phyloP scores from a whole-genome alignment of 306 rosid genomes.

The Prunus dulcis region DNA sequence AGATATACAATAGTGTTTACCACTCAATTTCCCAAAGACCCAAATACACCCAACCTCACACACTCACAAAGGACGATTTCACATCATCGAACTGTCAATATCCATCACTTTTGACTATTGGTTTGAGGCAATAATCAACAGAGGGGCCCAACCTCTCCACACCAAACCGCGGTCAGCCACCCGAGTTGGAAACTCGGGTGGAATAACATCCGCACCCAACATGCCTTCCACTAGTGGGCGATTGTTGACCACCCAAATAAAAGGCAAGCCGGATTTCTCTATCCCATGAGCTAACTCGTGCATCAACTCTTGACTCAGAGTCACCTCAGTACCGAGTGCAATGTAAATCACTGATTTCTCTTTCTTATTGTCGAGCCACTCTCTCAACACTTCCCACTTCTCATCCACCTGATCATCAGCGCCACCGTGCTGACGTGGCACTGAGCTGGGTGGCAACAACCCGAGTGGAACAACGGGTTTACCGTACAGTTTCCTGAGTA shows the following conservation, averaged over 20 bases:
- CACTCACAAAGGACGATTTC: no score
- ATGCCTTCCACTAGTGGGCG: neutral
- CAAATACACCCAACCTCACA: no score
- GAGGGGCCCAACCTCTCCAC: constrained; percentile 23
- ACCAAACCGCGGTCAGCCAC: constrained; percentile 12
- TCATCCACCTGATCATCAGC: neutral
- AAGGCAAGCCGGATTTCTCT: constrained; percentile 19
- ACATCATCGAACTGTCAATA: no score
- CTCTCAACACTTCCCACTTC: neutral
- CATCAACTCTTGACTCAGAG: constrained; percentile 1
- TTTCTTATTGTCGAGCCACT: constrained; percentile 13
- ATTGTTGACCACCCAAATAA: constrained; percentile 22
- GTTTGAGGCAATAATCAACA: no score
- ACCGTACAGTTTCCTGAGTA: constrained; percentile 8
- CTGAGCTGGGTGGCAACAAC: neutral
- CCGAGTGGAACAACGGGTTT: constrained; percentile 32
- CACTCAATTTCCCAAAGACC: no score
- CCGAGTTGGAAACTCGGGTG: neutral
- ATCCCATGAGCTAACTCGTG: constrained; percentile 28
- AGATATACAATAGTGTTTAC: no score
- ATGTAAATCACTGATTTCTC: constrained; percentile 25
- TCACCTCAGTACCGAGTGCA: constrained; percentile 24
- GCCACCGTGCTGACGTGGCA: neutral
- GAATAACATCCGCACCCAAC: neutral
- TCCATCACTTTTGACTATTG: no score